phyloP scores from a whole-genome alignment of 2,329 filamentous ascomycete genomes.

The Alternaria burnsii region DNA sequence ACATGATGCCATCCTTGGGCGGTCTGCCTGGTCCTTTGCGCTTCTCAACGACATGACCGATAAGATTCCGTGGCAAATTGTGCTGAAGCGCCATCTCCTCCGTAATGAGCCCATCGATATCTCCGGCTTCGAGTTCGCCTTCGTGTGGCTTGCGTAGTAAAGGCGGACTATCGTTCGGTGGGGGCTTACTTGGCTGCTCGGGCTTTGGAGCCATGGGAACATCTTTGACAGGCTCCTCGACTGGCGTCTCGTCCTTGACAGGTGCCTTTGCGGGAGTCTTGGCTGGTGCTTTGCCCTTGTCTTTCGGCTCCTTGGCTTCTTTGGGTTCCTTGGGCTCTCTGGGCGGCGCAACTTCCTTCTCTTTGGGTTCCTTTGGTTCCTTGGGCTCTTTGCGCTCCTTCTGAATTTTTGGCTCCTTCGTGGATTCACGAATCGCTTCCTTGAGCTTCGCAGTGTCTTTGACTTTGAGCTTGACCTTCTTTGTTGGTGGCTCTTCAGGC shows the following conservation, averaged over 20 bases:
- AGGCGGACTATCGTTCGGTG: constrained; percentile 41
- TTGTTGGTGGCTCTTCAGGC: constrained; percentile 39
- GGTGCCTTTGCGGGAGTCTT: constrained; percentile 37
- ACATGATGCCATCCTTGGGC: constrained; percentile 85
- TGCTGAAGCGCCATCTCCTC: constrained; percentile 54
- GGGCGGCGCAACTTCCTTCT: constrained; percentile 23
- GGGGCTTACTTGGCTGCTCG: constrained; percentile 31
- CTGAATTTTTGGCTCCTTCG: constrained; percentile 22
- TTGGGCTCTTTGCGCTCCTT: constrained; percentile 23
- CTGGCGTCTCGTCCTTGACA: constrained; percentile 39
- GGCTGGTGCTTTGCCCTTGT: constrained; percentile 33
- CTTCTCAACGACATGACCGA: constrained; percentile 62
- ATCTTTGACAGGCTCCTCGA: constrained; percentile 36
- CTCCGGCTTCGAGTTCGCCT: constrained; percentile 42
- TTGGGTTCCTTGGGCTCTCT: constrained; percentile 30
- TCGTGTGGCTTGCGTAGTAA: constrained; percentile 39
- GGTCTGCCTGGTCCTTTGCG: constrained; percentile 81
- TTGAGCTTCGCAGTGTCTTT: constrained; percentile 20
- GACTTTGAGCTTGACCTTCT: constrained; percentile 36
- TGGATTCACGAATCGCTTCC: constrained; percentile 16
- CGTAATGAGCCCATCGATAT: constrained; percentile 46
- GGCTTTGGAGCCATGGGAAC: constrained; percentile 38
- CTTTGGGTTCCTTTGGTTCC: constrained; percentile 25
- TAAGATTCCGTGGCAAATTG: constrained; percentile 46
- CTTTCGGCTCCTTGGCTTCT: constrained; percentile 32